phyloP scores from a whole-genome alignment of 176 grass and related monocot species.

The Lolium multiflorum region DNA sequence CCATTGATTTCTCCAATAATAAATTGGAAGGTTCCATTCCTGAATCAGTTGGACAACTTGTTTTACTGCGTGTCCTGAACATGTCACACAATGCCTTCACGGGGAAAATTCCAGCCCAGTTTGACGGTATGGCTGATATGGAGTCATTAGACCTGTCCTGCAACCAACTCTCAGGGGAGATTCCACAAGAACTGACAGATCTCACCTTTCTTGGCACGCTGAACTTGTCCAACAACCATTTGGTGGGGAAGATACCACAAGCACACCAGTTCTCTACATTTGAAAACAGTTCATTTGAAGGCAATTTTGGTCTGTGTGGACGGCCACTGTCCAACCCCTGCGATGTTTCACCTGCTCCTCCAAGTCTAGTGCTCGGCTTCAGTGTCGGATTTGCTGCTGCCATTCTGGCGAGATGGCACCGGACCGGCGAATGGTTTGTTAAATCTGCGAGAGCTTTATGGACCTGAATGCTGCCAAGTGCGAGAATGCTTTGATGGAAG shows the following conservation, averaged over 20 bases:
- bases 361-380: background rate
- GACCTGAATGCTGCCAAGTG: background rate
- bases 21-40: constrained; percentile 11
- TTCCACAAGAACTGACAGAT: constrained; percentile 15
- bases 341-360: background rate
- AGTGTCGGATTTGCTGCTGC: background rate
- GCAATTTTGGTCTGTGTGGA: background rate
- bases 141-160: constrained; percentile 25
- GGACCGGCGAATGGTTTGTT: background rate
- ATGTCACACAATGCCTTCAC: constrained; percentile 31
- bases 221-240: constrained; percentile 48
- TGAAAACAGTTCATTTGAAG: background rate
- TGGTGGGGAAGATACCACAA: constrained; percentile 41
- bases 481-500: background rate
- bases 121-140: background rate
- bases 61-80: background rate
- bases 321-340: background rate
- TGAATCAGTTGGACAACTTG: background rate
- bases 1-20: constrained; percentile 1
- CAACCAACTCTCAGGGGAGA: constrained; percentile 23
- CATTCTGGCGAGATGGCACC: background rate
- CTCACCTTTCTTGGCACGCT: constrained; percentile 33
- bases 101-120: background rate
- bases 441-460: background rate
- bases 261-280: background rate